phyloP scores from a whole-genome alignment of 805 yeast species.

The Priceomyces melissophilus region DNA sequence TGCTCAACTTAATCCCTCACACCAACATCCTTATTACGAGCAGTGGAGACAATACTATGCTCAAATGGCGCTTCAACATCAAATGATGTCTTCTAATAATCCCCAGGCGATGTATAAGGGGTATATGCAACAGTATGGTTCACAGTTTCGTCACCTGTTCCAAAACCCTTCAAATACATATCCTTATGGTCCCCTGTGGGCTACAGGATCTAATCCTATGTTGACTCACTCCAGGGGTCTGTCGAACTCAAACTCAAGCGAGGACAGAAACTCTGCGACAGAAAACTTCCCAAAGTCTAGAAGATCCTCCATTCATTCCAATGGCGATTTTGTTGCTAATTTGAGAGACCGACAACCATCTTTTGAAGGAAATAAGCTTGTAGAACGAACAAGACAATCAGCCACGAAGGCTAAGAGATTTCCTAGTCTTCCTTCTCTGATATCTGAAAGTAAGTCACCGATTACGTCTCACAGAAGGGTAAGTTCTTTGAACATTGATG shows the following conservation, averaged over 20 bases:
- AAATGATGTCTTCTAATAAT: neutral
- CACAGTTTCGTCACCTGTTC: no score
- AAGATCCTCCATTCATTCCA: neutral
- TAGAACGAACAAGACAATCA: slow-evolving; percentile 26
- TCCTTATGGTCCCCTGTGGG: no score
- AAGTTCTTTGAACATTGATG: slow-evolving; percentile 19
- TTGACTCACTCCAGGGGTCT: no score
- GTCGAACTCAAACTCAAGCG: no score
- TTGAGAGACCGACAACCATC: neutral
- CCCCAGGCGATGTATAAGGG: no score
- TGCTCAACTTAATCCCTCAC: slow-evolving; percentile 6
- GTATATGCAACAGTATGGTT: no score
- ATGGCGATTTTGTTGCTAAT: slow-evolving; percentile 1
- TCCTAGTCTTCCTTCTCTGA: slow-evolving; percentile 32
- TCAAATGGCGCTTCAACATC: slow-evolving; percentile 16
- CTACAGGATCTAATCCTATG: no score
- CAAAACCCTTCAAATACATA: no score
- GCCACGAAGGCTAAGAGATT: slow-evolving; percentile 32
- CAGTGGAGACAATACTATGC: slow-evolving; percentile 40
- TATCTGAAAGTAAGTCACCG: slow-evolving; percentile 1
- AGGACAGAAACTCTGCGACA: neutral
- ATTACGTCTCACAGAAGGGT: slow-evolving; percentile 9
- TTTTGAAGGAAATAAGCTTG: slow-evolving; percentile 8
- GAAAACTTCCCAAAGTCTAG: neutral
- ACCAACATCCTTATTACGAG: slow-evolving; percentile 29